Conservation (phyloP, 208 protist species). For the Trypanosoma melophagium region DNA sequence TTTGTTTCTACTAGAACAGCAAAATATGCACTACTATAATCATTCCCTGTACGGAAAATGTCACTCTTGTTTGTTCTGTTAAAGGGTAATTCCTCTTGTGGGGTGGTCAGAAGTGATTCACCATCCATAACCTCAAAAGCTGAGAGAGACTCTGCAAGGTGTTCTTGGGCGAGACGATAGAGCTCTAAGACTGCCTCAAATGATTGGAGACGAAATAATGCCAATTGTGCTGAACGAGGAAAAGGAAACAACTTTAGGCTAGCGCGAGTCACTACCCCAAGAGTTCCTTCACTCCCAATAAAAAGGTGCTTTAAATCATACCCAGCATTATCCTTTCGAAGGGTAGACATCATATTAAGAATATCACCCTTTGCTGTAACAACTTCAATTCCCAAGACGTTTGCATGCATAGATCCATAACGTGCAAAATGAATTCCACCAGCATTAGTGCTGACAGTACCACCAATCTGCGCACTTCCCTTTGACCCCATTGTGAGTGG, state of each 20-base stretch:
- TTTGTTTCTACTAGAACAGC: conserved; percentile 92
- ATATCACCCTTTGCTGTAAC: conserved; percentile 84
- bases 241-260: conserved; percentile 50
- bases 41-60: conserved; percentile 34
- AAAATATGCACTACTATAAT: conserved; percentile 74
- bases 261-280: conserved; percentile 94
- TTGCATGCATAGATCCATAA: conserved; percentile 95
- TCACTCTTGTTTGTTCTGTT: conserved; percentile 45
- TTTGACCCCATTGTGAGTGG: conserved; percentile 96
- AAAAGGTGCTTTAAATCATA: conserved; percentile 97
- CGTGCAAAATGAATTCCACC: conserved; percentile 95
- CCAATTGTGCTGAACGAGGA: conserved; percentile 80
- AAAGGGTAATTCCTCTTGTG: conserved; percentile 45
- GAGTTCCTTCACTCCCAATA: conserved; percentile 96
- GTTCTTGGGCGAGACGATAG: conserved; percentile 71
- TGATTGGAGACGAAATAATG: conserved; percentile 64
- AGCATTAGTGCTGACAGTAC: conserved; percentile 96
- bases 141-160: conserved; percentile 92
- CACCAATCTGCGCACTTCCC: conserved; percentile 96
- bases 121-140: conserved; percentile 94
- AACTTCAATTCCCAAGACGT: conserved; percentile 93
- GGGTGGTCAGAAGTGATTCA: conserved; percentile 65
- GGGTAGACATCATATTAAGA: conserved; percentile 71
- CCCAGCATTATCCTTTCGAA: conserved; percentile 96
- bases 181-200: conserved; percentile 78